Percentiles rank a stretch among this genome's conserved stretches.
phyloP scores from a whole-genome alignment of 2,329 filamentous ascomycete species.

The Hirsutella rhossiliensis region DNA sequence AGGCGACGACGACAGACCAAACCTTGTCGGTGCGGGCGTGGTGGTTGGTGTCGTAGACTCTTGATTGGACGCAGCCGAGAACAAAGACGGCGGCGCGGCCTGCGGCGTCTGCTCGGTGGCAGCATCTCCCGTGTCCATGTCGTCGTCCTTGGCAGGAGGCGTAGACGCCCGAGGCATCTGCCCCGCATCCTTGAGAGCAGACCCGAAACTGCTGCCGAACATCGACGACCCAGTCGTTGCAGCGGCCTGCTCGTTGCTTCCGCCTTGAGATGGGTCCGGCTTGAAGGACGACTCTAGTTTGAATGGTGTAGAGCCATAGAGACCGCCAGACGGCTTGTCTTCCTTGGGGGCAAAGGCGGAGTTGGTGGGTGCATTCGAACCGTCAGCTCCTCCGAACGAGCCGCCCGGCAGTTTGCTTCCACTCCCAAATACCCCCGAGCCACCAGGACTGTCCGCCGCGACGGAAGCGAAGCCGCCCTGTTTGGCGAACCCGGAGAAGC shows the following conservation, averaged over 20 bases:
- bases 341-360: constrained; percentile 16
- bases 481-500: constrained; percentile 42
- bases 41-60: constrained; percentile 37
- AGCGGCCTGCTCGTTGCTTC: constrained; percentile 41
- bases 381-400: constrained; percentile 14
- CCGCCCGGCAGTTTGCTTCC: constrained; percentile 22
- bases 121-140: constrained; percentile 33
- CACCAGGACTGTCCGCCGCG: constrained; percentile 20
- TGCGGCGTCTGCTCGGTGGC: constrained; percentile 22
- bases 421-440: constrained; percentile 24
- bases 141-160: constrained; percentile 33
- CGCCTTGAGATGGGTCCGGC: constrained; percentile 46
- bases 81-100: constrained; percentile 22
- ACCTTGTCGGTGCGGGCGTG: constrained; percentile 37
- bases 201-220: constrained; percentile 51
- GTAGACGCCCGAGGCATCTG: constrained; percentile 23
- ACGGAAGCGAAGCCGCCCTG: constrained; percentile 44
- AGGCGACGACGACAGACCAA: constrained; percentile 25
- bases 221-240: constrained; percentile 31
- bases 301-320: constrained; percentile 45
- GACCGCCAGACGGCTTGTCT: constrained; percentile 16
- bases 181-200: constrained; percentile 38
- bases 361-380: constrained; percentile 9
- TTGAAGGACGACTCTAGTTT: constrained; percentile 59
- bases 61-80: constrained; percentile 12